Evolutionary conservation across 768 basidiomycete genomes (phyloP), one percentile per base, ranked within the genome.

Genomic region (Clathrus columnatus): DNA sequence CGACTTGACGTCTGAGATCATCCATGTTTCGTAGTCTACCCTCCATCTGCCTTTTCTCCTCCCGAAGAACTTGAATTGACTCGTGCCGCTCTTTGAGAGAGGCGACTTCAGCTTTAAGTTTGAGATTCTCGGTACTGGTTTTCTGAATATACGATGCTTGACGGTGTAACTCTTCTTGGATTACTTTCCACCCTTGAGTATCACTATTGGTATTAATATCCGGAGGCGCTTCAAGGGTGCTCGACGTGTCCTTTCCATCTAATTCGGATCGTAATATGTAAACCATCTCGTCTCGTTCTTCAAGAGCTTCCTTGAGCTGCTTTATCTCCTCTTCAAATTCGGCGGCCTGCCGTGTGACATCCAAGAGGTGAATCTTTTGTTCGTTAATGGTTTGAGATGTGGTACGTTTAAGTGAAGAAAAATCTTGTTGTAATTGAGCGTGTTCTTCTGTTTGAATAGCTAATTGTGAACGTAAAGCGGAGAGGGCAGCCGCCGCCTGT

Each of bases 41-140:
- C 63, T 87, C 80, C 44, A 91, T 65, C 0, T 74, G 73, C 5
- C 81, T 73, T 59, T 89, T 88, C 68, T 91, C 85, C 64, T 91
- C 89, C 28, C 77, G 72, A 30, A 91, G 63, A 2, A 91, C 82
- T 57, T 87, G 86, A 2, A 86, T 68, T 59, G 78, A 83, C 6
- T 73, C 68, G n/a, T 82, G 72, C 0, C 77, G 72, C 57, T 81
- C 81, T 29, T 78, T 73, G 16, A 87, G 72, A 10, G 72, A 60
- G 5, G 65, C 66, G 16, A 88, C 61, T 61, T 91, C 85, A 0
- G 73, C 63, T 2, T 64, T 73, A 51, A 87, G 67, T 57, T 74
- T 77, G 1, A 75, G 68, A 58, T 89, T 89, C 2, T 72, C 72
- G 5, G 70, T 62, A 64, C 91, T 86, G 0, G 90, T 70, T 0